A percentile compares a stretch with the other conserved stretches of the same genome.
phyloP scores from a whole-genome alignment of 768 basidiomycete genomes.

The Trametes meyenii region DNA sequence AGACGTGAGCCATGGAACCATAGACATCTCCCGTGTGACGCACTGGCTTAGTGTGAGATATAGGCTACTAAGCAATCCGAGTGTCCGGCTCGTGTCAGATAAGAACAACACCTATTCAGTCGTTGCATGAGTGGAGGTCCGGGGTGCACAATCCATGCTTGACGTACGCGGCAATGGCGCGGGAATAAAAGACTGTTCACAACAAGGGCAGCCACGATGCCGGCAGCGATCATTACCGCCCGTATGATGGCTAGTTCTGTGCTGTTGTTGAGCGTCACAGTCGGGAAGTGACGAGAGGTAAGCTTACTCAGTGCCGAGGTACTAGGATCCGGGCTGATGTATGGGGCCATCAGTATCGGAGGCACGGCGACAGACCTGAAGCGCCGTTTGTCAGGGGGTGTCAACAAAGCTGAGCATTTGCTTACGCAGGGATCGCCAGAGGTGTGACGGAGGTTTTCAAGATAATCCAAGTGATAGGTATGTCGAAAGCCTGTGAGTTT shows the following conservation, averaged over 20 bases:
- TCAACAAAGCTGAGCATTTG: neutral
- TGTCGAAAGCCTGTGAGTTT: conserved; percentile 41
- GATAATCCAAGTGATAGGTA: conserved; percentile 50
- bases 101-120: conserved; percentile 44
- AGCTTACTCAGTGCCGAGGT: conserved; percentile 36
- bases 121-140: neutral
- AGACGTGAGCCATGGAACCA: neutral
- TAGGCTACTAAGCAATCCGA: conserved; percentile 45
- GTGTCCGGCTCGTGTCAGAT: conserved; percentile 40
- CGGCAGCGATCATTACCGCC: conserved; percentile 45
- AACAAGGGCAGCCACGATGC: conserved; percentile 47
- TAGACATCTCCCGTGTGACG: neutral
- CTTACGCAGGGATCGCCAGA: conserved; percentile 48
- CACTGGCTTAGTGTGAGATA: conserved; percentile 48
- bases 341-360: conserved; percentile 41
- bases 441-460: conserved; percentile 42
- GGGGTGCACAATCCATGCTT: neutral
- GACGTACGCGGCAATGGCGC: conserved; percentile 46
- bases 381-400: conserved; percentile 1
- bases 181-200: conserved; percentile 51
- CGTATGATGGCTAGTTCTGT: conserved; percentile 45
- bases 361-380: conserved; percentile 47
- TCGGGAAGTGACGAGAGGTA: neutral
- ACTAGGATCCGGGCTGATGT: conserved; percentile 29
- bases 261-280: neutral